phyloP scores from a whole-genome alignment of 1,284 basidiomycete genomes.

The Malassezia psittaci region DNA sequence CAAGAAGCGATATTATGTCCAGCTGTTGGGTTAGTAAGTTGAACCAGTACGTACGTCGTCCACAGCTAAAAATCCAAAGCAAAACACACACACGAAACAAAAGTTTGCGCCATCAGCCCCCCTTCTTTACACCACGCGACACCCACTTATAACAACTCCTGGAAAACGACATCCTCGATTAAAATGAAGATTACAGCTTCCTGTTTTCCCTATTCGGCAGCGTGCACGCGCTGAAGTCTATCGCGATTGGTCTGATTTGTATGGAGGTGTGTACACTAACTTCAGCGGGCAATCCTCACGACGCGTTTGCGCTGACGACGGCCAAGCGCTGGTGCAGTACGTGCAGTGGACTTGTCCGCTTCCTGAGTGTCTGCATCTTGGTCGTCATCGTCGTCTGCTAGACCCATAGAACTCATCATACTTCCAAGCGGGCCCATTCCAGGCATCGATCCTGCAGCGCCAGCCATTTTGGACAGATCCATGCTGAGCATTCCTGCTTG shows the following conservation, averaged over 20 bases:
- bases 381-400: slow-evolving; percentile 40
- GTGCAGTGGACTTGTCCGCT: slow-evolving; percentile 24
- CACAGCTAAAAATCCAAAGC: slow-evolving; percentile 14
- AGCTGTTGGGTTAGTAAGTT: slow-evolving; percentile 20
- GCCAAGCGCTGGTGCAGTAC: slow-evolving; percentile 26
- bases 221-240: neutral
- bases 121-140: slow-evolving; percentile 2
- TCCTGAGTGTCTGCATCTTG: slow-evolving; percentile 33
- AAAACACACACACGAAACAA: neutral
- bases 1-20: slow-evolving; percentile 42
- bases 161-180: slow-evolving; percentile 10
- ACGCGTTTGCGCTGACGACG: slow-evolving; percentile 39
- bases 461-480: slow-evolving; percentile 36
- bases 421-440: slow-evolving; percentile 35
- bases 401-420: slow-evolving; percentile 40
- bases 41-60: slow-evolving; percentile 12
- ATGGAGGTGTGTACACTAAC: slow-evolving; percentile 14
- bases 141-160: slow-evolving; percentile 20
- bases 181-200: neutral
- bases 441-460: slow-evolving; percentile 20
- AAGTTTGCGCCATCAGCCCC: slow-evolving; percentile 3
- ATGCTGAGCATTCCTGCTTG: slow-evolving; percentile 39
- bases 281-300: slow-evolving; percentile 38
- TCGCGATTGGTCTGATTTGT: slow-evolving; percentile 8
- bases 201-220: slow-evolving; percentile 3